Base-by-base conservation (phyloP, 768 basidiomycete species). In the Psilocybe cubensis region DNA sequence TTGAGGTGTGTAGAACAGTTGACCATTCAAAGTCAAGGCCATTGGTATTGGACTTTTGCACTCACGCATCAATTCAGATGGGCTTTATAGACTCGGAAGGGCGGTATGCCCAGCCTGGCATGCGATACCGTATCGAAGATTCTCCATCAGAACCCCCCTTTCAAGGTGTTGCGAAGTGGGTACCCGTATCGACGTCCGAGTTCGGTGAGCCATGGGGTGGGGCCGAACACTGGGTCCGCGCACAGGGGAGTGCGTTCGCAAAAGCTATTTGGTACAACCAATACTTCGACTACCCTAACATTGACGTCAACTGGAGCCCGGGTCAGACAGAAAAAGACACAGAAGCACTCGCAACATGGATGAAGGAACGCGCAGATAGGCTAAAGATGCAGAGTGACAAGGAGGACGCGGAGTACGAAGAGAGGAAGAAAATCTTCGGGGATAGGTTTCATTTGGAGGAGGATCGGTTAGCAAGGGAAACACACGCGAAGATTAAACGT, bases 211-310 rank as follows among this genome's bases (percentile, higher is more conserved):
- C 18, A 10, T 70, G 67, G 64, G 59, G 63, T 38, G 68, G 66
- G 3, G n/a, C 58, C 10, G 63, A 61, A 2, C 11, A 56, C 18
- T 67, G 66, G 68, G 57, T 68, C 20, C 69, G 69, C 7, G 64
- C 24, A 1, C 68, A 67, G 43, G 62, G 67, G 9, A 60, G 49
- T 7, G 64, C 61, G 1, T 35, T 70, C 11, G 62, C 66, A 31
- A 69, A 66, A 46, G 64, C 58, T 14, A 55, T 70, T 2, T 70
- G 66, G 69, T 68, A 48, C 27, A 61, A 70, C 52, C 20, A 59
- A 12, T 49, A 50, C 17, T 68, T 46, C 55, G 27, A 55, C 21
- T 46, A 31, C 8, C 56, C 50, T 20, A 35, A 61, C 11, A 48
- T 65, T 25, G 57, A 59, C n/a, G 61, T 64, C 41, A 60, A 57